Base-by-base conservation (phyloP, 257 asterid species). In the Solanum ossicruentum region DNA sequence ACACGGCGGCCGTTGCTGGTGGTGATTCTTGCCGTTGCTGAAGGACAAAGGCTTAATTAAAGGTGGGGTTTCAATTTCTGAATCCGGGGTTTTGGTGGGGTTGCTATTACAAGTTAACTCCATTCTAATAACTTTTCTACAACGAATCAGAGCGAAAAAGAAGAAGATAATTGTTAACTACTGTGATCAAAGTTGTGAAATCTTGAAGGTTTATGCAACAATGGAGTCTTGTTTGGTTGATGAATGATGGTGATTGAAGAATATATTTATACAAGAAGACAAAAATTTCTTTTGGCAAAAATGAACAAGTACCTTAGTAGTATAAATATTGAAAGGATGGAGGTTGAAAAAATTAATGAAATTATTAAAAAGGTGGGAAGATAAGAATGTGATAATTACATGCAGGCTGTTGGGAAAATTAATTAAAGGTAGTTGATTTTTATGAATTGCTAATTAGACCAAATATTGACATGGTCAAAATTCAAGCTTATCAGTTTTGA, bases 271-370 rank as follows among this genome's bases (percentile, higher is more conserved):
- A n/a, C 82, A 84, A 85, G 36, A 86, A 82, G 95, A 89, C 90
- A 89, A 92, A 89, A 91, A 88, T 87, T 86, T 88, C 84, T 79
- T 83, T 81, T 84, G 89, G 90, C 87, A 89, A 47, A 47, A 78
- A 78, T 78, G 82, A 78, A 23, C 2, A 26, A 78, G 65, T 9
- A 78, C 26, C 82, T 26, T 84, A 83, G 4, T 73, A 49, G 21
- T 75, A 23, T 49, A 49, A n/a, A 73, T 75, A 75, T 21, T 75
- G 61, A 0, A 36, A 3, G 15, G 12, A 49, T 9, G 47, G 65
- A 51, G n/a, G 45, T 26, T 47, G 5, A 32, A 26, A 26, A 26
- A 52, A 61, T 61, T 41, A 43, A 63, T 58, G 45, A 41, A 82
- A 63, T 63, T 26, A 36, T 36, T 60, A 61, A 10, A 66, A 82